These are phyloP conservation scores for Cercospora canescens DNA, from an alignment of 2,329 filamentous ascomycete genomes.

Conservation along the genomic window DNA sequence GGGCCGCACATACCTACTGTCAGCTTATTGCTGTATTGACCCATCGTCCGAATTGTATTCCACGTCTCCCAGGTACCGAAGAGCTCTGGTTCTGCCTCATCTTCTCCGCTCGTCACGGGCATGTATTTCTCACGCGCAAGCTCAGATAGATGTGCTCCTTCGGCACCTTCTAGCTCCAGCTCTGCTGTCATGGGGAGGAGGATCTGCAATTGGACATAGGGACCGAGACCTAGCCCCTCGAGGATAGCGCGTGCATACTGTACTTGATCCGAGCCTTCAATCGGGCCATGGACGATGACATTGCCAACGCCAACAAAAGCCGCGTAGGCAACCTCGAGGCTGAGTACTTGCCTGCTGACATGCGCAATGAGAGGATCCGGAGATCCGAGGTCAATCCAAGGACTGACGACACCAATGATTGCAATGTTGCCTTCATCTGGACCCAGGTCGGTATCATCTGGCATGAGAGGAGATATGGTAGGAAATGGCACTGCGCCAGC, in stretches of 20 bases:
- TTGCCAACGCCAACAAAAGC: conserved; percentile 90
- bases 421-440: conserved; percentile 70
- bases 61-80: conserved; percentile 91
- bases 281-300: conserved; percentile 77
- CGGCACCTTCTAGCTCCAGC: conserved; percentile 57
- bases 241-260: conserved; percentile 84
- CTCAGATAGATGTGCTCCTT: conserved; percentile 54
- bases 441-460: conserved; percentile 74
- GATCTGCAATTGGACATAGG: conserved; percentile 76
- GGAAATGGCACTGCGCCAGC: conserved; percentile 45
- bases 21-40: conserved; percentile 79
- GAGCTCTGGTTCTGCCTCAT: conserved; percentile 44
- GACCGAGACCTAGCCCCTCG: conserved; percentile 73
- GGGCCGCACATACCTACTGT: conserved; percentile 69
- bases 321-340: conserved; percentile 89
- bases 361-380: conserved; percentile 78
- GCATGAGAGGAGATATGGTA: conserved; percentile 64
- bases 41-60: conserved; percentile 82
- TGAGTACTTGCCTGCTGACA: conserved; percentile 85
- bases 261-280: conserved; percentile 50
- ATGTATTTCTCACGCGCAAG: conserved; percentile 42
- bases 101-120: conserved; percentile 17
- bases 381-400: conserved; percentile 90
- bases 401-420: conserved; percentile 75
- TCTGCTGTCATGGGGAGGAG: conserved; percentile 82